Evolutionary conservation across 2,329 filamentous ascomycete genomes (phyloP).

Genomic region (Aspergillus ruber): DNA sequence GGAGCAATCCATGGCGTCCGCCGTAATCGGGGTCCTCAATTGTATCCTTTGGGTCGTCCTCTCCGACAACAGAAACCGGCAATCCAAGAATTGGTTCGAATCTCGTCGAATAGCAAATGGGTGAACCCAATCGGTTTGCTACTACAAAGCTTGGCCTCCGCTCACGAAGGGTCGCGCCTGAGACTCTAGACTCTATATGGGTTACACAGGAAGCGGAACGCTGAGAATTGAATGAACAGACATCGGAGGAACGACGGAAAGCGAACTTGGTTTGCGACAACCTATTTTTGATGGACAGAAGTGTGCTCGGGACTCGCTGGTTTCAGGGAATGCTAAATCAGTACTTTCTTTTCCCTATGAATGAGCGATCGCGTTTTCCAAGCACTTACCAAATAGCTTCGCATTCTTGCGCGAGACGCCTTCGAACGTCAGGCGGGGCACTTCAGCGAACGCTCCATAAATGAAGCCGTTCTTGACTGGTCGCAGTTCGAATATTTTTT

Average conservation of each 20-base stretch:
- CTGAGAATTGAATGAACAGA: not conserved
- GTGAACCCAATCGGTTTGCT: not conserved
- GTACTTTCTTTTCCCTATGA: not conserved
- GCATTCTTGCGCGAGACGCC: not conserved
- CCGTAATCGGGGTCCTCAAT: not conserved
- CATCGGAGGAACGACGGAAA: not conserved
- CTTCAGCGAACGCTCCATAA: not conserved
- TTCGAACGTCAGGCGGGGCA: not conserved
- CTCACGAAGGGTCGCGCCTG: not conserved
- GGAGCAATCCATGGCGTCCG: not conserved
- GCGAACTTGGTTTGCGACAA: not conserved
- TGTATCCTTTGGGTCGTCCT: not conserved
- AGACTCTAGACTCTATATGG: not conserved
- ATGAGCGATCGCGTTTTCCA: not conserved
- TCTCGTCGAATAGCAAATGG: not conserved
- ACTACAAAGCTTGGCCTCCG: not conserved
- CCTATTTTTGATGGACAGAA: not conserved
- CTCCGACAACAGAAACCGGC: not conserved
- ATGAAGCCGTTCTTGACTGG: too few species aligned
- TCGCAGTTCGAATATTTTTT: too few species aligned
- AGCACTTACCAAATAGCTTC: not conserved
- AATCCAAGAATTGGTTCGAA: not conserved
- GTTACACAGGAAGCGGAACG: not conserved
- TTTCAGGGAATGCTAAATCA: not conserved
- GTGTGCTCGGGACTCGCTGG: not conserved